These are phyloP conservation scores for Penstemon davidsonii DNA, from an alignment of 257 asterid genomes.

Conservation along the genomic window DNA sequence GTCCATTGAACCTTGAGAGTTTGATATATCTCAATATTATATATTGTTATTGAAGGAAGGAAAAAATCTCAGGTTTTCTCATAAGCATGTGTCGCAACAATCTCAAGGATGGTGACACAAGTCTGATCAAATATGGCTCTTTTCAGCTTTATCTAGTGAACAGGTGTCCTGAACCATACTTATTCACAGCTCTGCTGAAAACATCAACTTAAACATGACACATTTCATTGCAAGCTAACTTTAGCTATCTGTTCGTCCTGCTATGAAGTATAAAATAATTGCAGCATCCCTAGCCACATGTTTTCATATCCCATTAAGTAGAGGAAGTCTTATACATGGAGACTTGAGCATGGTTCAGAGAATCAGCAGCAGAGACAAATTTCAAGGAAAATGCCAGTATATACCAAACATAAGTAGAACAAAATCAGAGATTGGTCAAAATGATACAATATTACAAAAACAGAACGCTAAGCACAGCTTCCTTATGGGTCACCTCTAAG, in stretches of 20 bases:
- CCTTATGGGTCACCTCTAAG: constrained; percentile 2
- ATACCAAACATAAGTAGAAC: background rate
- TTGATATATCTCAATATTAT: background rate
- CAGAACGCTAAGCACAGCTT: constrained; percentile 11
- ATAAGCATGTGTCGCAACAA: background rate
- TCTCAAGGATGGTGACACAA: background rate
- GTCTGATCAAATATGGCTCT: background rate
- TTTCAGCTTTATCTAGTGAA: constrained; percentile 14
- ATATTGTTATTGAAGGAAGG: background rate
- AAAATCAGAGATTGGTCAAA: constrained; percentile 5
- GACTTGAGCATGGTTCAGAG: background rate
- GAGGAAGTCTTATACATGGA: background rate
- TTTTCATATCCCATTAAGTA: background rate
- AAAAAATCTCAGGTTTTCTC: background rate
- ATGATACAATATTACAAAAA: constrained; percentile 1
- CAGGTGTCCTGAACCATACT: background rate
- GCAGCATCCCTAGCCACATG: background rate
- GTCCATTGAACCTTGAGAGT: constrained; percentile 3
- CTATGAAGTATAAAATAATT: background rate
- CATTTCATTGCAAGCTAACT: background rate
- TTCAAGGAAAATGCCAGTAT: background rate
- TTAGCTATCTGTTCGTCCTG: background rate
- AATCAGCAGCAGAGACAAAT: background rate
- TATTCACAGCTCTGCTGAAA: background rate
- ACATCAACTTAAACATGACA: constrained; percentile 10